Percentiles rank a stretch among this genome's conserved stretches.
Evolutionary conservation across 192 early-diverging fungal genomes (phyloP).

Genomic region (Podila epicladia): DNA sequence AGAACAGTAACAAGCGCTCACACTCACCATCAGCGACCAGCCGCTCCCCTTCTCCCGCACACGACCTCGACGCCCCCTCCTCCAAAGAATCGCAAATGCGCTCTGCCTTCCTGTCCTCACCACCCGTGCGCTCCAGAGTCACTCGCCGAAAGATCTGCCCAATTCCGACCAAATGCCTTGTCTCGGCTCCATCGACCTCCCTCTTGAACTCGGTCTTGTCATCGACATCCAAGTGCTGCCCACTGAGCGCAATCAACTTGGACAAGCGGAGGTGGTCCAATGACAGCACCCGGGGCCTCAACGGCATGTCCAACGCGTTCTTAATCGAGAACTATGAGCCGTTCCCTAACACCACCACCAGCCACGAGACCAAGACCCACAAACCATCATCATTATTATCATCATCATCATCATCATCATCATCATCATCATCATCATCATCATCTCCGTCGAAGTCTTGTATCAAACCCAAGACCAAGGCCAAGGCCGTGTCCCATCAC

Average conservation of each 20-base stretch:
- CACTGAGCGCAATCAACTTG: neutral
- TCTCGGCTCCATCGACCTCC: neutral
- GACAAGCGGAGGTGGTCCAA: slow-evolving; percentile 30
- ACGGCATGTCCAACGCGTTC: slow-evolving; percentile 3
- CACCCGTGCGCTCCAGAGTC: slow-evolving; percentile 22
- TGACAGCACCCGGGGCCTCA: slow-evolving; percentile 20
- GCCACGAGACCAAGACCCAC: neutral
- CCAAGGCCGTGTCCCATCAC: neutral
- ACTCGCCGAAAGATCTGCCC: slow-evolving; percentile 2
- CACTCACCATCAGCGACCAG: neutral
- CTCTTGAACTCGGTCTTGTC: neutral
- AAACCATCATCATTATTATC: neutral
- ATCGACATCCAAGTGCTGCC: slow-evolving; percentile 1
- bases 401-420: neutral
- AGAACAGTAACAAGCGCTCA: neutral
- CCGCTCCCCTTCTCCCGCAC: neutral
- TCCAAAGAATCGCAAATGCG: neutral
- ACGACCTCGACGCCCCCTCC: neutral
- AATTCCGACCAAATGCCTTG: neutral
- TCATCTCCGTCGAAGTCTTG: neutral
- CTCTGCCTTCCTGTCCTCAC: slow-evolving; percentile 30
- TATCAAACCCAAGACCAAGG: slow-evolving; percentile 6
- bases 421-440: neutral
- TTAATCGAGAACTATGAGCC: neutral
- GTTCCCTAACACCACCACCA: neutral